Evolutionary conservation across 495 filamentous ascomycete genomes (phyloP).

Genomic region (Xylaria acuta): DNA sequence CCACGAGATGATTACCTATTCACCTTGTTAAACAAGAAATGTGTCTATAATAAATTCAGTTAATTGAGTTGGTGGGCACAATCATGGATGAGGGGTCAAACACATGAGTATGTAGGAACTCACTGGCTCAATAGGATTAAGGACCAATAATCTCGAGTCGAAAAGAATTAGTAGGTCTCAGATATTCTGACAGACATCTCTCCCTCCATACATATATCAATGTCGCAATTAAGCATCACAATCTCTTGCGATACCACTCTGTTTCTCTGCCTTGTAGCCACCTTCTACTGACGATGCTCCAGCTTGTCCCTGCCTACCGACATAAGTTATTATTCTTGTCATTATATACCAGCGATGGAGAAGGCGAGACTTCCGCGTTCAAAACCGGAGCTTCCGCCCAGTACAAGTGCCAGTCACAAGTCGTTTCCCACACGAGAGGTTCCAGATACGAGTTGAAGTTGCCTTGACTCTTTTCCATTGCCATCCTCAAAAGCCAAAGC

Average conservation of each 20-base stretch:
- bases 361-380: conserved; percentile 1
- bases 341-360: background rate
- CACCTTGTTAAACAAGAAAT: too few species aligned
- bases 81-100: background rate
- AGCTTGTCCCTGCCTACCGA: background rate
- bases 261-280: background rate
- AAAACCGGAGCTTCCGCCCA: background rate
- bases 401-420: background rate
- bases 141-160: too few species aligned
- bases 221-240: background rate
- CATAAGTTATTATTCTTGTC: background rate
- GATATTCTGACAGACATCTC: background rate
- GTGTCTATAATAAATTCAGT: too few species aligned
- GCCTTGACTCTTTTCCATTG: background rate
- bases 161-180: background rate
- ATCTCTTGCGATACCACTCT: background rate
- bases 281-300: background rate
- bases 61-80: background rate
- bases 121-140: background rate
- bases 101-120: background rate
- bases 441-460: background rate
- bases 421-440: background rate
- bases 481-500: background rate
- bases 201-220: background rate
- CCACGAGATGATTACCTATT: too few species aligned